Conservation (phyloP, 2,329 filamentous ascomycete species). For the Fusarium bactridioides region DNA sequence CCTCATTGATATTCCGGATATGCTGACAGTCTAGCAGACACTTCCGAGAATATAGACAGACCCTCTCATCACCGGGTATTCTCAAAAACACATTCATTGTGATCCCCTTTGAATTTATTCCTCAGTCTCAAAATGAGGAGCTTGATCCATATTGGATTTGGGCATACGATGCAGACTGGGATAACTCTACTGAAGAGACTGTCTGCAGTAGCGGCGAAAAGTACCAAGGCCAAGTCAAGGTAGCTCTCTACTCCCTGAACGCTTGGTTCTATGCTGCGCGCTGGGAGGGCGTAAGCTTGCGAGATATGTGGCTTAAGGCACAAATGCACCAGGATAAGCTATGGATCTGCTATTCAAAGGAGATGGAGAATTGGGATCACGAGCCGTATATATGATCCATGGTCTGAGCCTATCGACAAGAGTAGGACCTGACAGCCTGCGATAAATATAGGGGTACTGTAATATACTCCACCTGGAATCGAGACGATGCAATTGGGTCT, state of each 20-base stretch:
- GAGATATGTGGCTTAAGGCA: background rate
- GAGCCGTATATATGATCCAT: background rate
- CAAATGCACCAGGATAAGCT: background rate
- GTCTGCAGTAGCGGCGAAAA: background rate
- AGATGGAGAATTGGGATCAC: background rate
- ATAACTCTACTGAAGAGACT: background rate
- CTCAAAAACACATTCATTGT: background rate
- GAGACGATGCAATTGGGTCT: no score
- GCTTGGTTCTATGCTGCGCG: background rate
- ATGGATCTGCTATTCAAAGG: background rate
- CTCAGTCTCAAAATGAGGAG: rapidly evolving
- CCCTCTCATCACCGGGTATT: background rate
- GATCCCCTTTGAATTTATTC: background rate
- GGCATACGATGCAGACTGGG: background rate
- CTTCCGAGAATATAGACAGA: background rate
- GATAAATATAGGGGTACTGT: no score
- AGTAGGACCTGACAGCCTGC: background rate
- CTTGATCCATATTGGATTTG: background rate
- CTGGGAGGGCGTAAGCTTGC: background rate
- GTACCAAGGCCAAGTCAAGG: background rate
- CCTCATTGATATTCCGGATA: rapidly evolving
- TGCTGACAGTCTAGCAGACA: background rate
- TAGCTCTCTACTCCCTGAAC: background rate
- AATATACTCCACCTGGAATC: no score
- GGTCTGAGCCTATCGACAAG: rapidly evolving